phyloP scores from a whole-genome alignment of 2,329 filamentous ascomycete genomes.

The Akanthomyces uredinophilus region DNA sequence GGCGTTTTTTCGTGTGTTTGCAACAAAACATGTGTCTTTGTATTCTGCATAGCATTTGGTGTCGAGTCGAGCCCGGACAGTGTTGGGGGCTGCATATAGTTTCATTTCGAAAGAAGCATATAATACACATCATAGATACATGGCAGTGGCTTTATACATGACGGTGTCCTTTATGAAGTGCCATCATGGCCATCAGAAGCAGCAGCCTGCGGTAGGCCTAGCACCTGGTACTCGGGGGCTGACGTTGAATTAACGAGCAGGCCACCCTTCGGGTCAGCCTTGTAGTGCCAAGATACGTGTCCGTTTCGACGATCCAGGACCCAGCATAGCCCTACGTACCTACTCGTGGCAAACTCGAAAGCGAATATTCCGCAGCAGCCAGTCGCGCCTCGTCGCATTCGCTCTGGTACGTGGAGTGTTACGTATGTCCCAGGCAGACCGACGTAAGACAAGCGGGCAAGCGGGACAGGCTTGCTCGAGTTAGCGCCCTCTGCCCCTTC shows the following conservation, averaged over 20 bases:
- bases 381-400: conserved; percentile 6
- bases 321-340: background rate
- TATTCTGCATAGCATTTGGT: conserved; percentile 13
- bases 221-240: too few relatives aligned
- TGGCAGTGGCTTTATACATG: too few relatives aligned
- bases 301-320: background rate
- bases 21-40: background rate
- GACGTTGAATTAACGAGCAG: too few relatives aligned
- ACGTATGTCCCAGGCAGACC: conserved; percentile 1
- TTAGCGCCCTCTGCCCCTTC: background rate
- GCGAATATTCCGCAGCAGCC: background rate
- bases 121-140: conserved; percentile 5
- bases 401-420: conserved; percentile 1
- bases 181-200: background rate
- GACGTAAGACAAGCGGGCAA: background rate
- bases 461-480: too few relatives aligned
- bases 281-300: background rate
- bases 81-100: conserved; percentile 2
- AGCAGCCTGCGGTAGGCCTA: background rate
- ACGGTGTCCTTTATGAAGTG: background rate
- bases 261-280: background rate
- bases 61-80: background rate
- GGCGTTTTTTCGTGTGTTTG: conserved; percentile 3
- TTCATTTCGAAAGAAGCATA: conserved; percentile 2
- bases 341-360: background rate